Conservation (phyloP, 129 eudicot species). For the Arctium minus region DNA sequence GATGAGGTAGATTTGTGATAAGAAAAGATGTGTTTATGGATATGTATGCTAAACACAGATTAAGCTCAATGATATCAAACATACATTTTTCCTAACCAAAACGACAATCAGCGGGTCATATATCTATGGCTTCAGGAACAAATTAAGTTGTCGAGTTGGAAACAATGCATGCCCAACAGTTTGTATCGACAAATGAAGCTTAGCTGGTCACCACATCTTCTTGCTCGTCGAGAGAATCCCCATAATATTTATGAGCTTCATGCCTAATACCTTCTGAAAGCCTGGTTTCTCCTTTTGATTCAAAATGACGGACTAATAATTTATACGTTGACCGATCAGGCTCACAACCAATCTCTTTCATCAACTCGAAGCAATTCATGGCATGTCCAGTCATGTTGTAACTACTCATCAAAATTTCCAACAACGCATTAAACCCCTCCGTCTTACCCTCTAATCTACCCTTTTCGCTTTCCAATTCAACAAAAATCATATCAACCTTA, state of each 20-base stretch:
- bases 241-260: slow-evolving; percentile 59
- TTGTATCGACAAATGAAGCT: too few species aligned
- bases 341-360: slow-evolving; percentile 62
- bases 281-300: slow-evolving; percentile 42
- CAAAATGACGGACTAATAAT: slow-evolving; percentile 43
- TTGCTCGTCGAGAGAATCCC: slow-evolving; percentile 39
- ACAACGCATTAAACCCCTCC: slow-evolving; percentile 48
- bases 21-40: too few species aligned
- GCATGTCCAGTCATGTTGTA: slow-evolving; percentile 40
- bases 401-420: slow-evolving; percentile 55
- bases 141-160: too few species aligned
- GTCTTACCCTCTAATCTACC: slow-evolving; percentile 43
- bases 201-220: slow-evolving; percentile 34
- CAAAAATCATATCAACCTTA: slow-evolving; percentile 34
- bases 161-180: not conserved
- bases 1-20: too few species aligned
- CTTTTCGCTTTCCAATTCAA: slow-evolving; percentile 41
- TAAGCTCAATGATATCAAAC: too few species aligned
- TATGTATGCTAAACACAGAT: too few species aligned
- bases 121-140: too few species aligned
- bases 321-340: slow-evolving; percentile 57
- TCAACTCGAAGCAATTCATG: slow-evolving; percentile 56
- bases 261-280: slow-evolving; percentile 32
- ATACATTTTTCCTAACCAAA: too few species aligned
- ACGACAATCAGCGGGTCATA: too few species aligned